Conservation (phyloP, 2,329 filamentous ascomycete genomes). For the Rugonectria rugulosa region DNA sequence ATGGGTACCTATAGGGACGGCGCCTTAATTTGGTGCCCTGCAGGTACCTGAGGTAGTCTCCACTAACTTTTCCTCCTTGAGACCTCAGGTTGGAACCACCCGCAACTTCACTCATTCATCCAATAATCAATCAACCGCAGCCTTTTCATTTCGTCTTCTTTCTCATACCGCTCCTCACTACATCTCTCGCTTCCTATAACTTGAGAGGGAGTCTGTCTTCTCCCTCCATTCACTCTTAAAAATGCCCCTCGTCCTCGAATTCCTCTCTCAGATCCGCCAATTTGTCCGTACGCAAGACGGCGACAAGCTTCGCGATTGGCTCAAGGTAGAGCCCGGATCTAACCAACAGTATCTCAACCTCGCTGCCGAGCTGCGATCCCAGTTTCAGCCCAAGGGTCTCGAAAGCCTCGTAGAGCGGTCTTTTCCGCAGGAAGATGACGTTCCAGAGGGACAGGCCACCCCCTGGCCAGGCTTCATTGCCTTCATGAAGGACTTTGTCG, state of each 20-base stretch:
- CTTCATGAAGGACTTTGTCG: slow-evolving; percentile 83
- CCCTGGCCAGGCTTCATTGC: slow-evolving; percentile 79
- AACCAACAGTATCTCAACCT: slow-evolving; percentile 73
- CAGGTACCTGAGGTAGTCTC: too few relatives aligned
- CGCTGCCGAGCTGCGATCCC: slow-evolving; percentile 68
- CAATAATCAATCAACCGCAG: too few relatives aligned
- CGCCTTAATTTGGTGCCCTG: too few relatives aligned
- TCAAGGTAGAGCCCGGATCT: slow-evolving; percentile 78
- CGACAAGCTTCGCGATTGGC: slow-evolving; percentile 69
- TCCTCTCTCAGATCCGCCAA: slow-evolving; percentile 68
- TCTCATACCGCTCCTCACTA: background rate
- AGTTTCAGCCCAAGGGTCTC: slow-evolving; percentile 62
- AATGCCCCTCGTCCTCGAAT: slow-evolving; percentile 73
- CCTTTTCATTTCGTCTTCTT: too few relatives aligned
- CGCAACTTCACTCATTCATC: slow-evolving; percentile 16
- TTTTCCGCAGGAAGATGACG: slow-evolving; percentile 71
- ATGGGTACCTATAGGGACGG: too few relatives aligned
- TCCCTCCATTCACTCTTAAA: slow-evolving; percentile 21
- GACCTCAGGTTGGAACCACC: too few relatives aligned
- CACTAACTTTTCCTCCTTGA: too few relatives aligned
- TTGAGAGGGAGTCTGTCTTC: too few relatives aligned
- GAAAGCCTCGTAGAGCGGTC: slow-evolving; percentile 69
- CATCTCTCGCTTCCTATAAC: too few relatives aligned
- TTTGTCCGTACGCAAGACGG: slow-evolving; percentile 69
- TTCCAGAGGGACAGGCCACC: slow-evolving; percentile 68